Percentiles rank a stretch among this genome's conserved stretches.
Conservation (phyloP, 2,329 filamentous ascomycete species). For the Scortechinia acanthostroma region DNA sequence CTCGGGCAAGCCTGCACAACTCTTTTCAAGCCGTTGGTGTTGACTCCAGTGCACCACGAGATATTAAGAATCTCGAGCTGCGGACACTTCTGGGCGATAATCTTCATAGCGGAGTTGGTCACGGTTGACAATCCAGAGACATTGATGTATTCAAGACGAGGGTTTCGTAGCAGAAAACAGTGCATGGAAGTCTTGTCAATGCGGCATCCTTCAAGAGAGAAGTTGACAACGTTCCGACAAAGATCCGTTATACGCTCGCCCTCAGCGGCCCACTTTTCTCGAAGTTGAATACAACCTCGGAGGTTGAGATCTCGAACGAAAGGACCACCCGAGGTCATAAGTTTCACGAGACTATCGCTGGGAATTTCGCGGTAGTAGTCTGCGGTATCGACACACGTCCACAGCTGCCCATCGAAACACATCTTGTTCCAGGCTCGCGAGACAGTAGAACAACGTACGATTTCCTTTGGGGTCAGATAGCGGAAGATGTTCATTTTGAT, state of each 20-base stretch:
- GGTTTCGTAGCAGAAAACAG: slow-evolving; percentile 68
- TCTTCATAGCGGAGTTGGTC: slow-evolving; percentile 78
- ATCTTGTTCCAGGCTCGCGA: slow-evolving; percentile 72
- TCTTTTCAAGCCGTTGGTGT: slow-evolving; percentile 66
- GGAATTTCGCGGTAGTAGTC: slow-evolving; percentile 85
- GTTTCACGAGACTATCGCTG: slow-evolving; percentile 73
- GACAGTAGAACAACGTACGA: slow-evolving; percentile 71
- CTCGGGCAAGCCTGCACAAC: slow-evolving; percentile 68
- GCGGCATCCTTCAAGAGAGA: slow-evolving; percentile 81
- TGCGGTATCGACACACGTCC: slow-evolving; percentile 76
- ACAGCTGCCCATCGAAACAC: slow-evolving; percentile 92
- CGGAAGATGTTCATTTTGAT: slow-evolving; percentile 72
- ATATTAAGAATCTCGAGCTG: slow-evolving; percentile 80
- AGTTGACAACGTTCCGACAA: slow-evolving; percentile 80
- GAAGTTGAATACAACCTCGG: slow-evolving; percentile 81
- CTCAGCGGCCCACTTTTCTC: slow-evolving; percentile 71
- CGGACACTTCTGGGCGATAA: slow-evolving; percentile 74
- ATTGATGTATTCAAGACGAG: slow-evolving; percentile 75
- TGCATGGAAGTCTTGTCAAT: slow-evolving; percentile 74
- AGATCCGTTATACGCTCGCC: slow-evolving; percentile 62
- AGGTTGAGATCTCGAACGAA: slow-evolving; percentile 89
- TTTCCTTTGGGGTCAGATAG: slow-evolving; percentile 71
- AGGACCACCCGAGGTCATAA: slow-evolving; percentile 77
- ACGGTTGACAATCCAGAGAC: slow-evolving; percentile 74
- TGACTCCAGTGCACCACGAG: slow-evolving; percentile 85